Evolutionary conservation across 371 early-diverging fungal genomes (phyloP), one percentile per base, ranked within the genome.

Genomic region (Blyttiomyces sp.): DNA sequence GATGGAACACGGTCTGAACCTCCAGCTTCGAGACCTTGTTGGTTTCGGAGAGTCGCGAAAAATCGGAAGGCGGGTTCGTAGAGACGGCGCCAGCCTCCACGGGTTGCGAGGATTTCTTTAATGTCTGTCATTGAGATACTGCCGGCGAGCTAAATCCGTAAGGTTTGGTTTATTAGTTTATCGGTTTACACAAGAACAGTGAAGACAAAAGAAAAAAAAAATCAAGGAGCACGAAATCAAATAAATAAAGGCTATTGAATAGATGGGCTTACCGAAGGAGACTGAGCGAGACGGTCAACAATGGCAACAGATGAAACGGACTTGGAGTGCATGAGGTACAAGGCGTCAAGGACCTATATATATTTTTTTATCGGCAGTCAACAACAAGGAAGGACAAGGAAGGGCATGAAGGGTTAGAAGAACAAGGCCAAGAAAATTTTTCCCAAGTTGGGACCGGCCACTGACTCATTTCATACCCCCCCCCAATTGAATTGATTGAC

Each of bases 81-180:
- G 13, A 76, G 59, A 6, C 64, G 67, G n/a, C 63, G 21, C 72
- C 71, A 74, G 1, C 71, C 77, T 5, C 66, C 64, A 16, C 69
- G 52, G 7, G 54, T 34, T 13, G 65, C 54, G 24, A 76, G 69
- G 43, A 76, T 67, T 24, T 67, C 70, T 31, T 71, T 70, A 50
- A 76, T 72, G 57, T 76, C 77, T 3, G 71, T 68, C 70, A 74
- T 72, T 33, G 55, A 33, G 51, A 73, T 66, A 17, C 64, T 66
- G 16, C 74, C 74, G 16, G 56, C 48, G 26, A 76, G 65, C 46
- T 63, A 49, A 3, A 44, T 2, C 0, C 3, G 7, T n/a, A n/a
- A n/a, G n/a, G n/a, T n/a, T n/a, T n/a, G n/a, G n/a, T n/a, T n/a
- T n/a, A n/a, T n/a, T n/a, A n/a, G n/a, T n/a, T 43, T 0, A 54